Evolutionary conservation across 805 yeast genomes (phyloP).

Genomic region (Monosporozyma solicola): DNA sequence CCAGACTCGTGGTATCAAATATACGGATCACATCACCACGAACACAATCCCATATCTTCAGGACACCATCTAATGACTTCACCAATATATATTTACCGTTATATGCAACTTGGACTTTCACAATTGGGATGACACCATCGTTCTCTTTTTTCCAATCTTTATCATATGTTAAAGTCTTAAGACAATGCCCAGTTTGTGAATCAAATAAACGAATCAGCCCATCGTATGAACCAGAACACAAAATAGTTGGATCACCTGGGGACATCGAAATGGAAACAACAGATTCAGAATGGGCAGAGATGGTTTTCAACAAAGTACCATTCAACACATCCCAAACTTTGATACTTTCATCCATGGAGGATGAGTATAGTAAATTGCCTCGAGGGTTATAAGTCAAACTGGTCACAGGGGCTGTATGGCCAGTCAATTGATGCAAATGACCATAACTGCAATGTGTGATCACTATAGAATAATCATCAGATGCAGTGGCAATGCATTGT

Average conservation of each 20-base stretch:
- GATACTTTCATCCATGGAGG: constrained; percentile 85
- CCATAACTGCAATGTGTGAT: constrained; percentile 53
- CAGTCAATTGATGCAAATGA: constrained; percentile 39
- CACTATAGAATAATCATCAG: constrained; percentile 75
- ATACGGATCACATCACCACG: constrained; percentile 74
- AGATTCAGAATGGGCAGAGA: constrained; percentile 91
- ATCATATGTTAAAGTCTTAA: constrained; percentile 79
- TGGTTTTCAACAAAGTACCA: constrained; percentile 63
- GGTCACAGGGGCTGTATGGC: constrained; percentile 82
- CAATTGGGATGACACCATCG: constrained; percentile 47
- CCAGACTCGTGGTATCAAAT: constrained; percentile 23
- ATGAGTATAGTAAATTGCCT: constrained; percentile 73
- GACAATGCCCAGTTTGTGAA: constrained; percentile 79
- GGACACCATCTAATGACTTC: constrained; percentile 68
- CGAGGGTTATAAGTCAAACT: constrained; percentile 58
- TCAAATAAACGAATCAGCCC: constrained; percentile 87
- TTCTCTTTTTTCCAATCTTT: constrained; percentile 57
- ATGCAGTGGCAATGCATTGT: constrained; percentile 65
- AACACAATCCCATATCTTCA: constrained; percentile 83
- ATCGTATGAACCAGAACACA: constrained; percentile 81
- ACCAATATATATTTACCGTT: constrained; percentile 74
- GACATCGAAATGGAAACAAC: constrained; percentile 67
- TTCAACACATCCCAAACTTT: constrained; percentile 73
- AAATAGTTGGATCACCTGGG: constrained; percentile 63
- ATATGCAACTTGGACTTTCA: constrained; percentile 63